Evolutionary conservation across 2,329 filamentous ascomycete species (phyloP), one percentile per base, ranked within the genome.

Genomic region (Clonostachys rhizophaga): DNA sequence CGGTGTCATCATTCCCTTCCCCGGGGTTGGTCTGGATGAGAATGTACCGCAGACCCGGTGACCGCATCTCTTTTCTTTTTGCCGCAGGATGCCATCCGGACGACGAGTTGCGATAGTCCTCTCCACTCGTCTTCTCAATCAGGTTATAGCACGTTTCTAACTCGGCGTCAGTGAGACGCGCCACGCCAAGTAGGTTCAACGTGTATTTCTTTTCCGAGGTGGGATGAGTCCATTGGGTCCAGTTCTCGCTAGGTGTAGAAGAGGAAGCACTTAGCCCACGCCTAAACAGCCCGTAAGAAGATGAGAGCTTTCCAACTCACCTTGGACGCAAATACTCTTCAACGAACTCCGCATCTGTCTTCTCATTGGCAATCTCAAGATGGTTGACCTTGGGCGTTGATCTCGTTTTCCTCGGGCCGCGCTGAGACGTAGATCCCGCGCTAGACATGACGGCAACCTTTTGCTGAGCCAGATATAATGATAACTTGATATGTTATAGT

Each of bases 21-120:
- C 39, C 54, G 9, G 52, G 48, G 1, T 46, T 47, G 10, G 64
- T 61, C 51, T 71, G 72, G 43, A 87, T 75, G 5, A 90, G 64
- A 8, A 91, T 68, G 60, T 89, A 91, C 40, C 84, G 76, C 62
- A 91, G 76, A 48, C 84, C 82, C 0, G 71, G 63, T 6, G 85
- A 79, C 49, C 68, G 68, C 87, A 91, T 90, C 69, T 91, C 87
- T 12, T 66, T 65, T 45, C 69, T 67, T 68, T 91, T 91, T 40
- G 69, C 67, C 4, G 54, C 61, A 0, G 77, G 74, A 42, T 82
- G 75, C 87, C 87, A 91, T 42, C 83, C 83, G 1, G 66, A 58
- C 7, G 71, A 71, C 3, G 86, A 88, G 14, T 64, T 62, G 47
- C 79, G 77, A 61, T 91, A 91, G 62, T 85, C 81, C 6, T 66